A percentile compares a stretch with the other conserved stretches of the same genome.
phyloP scores from a whole-genome alignment of 306 rosid genomes.

The Medicago ruthenica region DNA sequence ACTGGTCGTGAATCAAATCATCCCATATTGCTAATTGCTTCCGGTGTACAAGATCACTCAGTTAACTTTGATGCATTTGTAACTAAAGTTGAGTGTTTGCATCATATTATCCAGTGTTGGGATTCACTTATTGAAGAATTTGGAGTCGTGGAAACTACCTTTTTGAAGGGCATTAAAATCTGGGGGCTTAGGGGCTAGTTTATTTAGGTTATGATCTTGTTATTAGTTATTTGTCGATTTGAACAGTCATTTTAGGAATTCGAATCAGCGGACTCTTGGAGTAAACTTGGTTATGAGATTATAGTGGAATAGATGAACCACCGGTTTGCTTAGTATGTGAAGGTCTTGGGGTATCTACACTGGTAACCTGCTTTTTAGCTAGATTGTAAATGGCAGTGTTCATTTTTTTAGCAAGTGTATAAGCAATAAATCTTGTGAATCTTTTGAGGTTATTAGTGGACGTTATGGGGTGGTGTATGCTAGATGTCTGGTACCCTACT shows the following conservation, averaged over 20 bases:
- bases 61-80: constrained; percentile 40
- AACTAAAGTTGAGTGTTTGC: constrained; percentile 28
- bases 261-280: constrained; percentile 30
- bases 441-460: constrained; percentile 17
- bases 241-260: constrained; percentile 23
- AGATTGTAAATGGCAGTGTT: constrained; percentile 5
- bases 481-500: constrained; percentile 18
- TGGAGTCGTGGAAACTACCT: constrained; percentile 29
- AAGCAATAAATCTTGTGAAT: constrained; percentile 4
- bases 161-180: constrained; percentile 29
- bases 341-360: neutral
- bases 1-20: constrained; percentile 3
- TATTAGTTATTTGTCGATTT: constrained; percentile 27
- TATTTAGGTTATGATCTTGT: constrained; percentile 26
- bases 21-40: constrained; percentile 23
- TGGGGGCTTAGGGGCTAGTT: constrained; percentile 17
- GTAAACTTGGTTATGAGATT: constrained; percentile 29
- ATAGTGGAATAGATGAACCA: constrained; percentile 16
- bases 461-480: constrained; percentile 10
- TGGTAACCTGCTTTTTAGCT: constrained; percentile 15
- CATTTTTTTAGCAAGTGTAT: constrained; percentile 26
- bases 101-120: constrained; percentile 36
- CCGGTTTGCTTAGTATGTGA: constrained; percentile 25
- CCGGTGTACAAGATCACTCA: constrained; percentile 18
- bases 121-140: constrained; percentile 16